Conservation (phyloP, 2,329 filamentous ascomycete genomes). For the Juglanconis juglandina region DNA sequence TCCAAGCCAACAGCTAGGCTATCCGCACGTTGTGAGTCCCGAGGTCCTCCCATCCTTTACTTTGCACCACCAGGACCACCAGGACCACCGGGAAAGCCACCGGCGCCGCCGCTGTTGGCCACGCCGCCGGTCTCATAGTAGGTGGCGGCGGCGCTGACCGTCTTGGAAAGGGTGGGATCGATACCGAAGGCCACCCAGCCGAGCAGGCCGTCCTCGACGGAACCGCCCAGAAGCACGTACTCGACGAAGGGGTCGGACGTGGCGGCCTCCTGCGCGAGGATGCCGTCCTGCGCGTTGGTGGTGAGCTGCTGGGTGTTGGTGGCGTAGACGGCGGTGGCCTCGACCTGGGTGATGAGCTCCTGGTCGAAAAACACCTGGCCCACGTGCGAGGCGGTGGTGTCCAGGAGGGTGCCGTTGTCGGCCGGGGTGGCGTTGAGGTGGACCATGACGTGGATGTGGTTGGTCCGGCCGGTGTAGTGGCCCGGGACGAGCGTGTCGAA, state of each 20-base stretch:
- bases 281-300: conserved; percentile 27
- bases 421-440: conserved; percentile 36
- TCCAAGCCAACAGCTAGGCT: too few relatives aligned
- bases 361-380: conserved; percentile 66
- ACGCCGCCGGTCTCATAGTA: conserved; percentile 32
- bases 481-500: conserved; percentile 42
- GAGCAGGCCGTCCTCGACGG: conserved; percentile 49
- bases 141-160: conserved; percentile 30
- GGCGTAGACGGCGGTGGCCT: conserved; percentile 43
- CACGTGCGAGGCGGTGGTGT: conserved; percentile 52
- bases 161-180: conserved; percentile 28
- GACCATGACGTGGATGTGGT: conserved; percentile 48
- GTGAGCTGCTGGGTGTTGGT: conserved; percentile 45
- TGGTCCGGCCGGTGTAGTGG: conserved; percentile 42
- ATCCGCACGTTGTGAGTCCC: too few relatives aligned
- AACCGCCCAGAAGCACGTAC: conserved; percentile 55
- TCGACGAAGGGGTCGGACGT: conserved; percentile 39
- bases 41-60: background rate
- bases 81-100: background rate
- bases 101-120: conserved; percentile 21
- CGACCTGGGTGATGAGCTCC: conserved; percentile 49
- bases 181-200: conserved; percentile 54
- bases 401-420: conserved; percentile 44
- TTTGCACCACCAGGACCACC: background rate
- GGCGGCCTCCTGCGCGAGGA: conserved; percentile 26